Evolutionary conservation across 495 filamentous ascomycete genomes (phyloP), one percentile per base, ranked within the genome.

Genomic region (Penicillium riverlandense): DNA sequence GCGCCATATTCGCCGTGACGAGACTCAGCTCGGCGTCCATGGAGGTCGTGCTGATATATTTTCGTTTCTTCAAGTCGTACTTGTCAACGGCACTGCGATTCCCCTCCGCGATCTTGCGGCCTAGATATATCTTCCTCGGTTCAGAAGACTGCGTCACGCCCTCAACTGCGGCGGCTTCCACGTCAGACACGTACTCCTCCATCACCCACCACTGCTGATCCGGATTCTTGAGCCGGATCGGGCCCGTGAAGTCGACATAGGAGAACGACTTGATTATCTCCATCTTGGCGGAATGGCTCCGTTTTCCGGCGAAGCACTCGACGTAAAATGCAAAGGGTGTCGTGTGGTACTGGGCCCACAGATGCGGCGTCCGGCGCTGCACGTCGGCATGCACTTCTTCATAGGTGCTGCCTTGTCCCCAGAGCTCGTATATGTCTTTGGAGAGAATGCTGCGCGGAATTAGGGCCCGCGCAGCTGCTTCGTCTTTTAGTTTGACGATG

Each of bases 21-120:
- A 99, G 78, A 16, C 87, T 83, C 34, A 99, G 70, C 58, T 96
- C 94, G 0, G 94, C 84, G 61, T 97, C 92, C 90, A 99, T 96
- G 10, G 85, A 88, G 0, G 92, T 99, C 0, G 90, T 97, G 54
- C 84, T 86, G 54, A 99, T 96, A 58, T 97, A 97, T 35, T 71
- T 69, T 7, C 92, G 76, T 63, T 92, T 95, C 67, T 99, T 99
- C 10, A 99, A 71, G 56, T 90, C 88, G 52, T 92, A 90, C 45
- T 77, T 85, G 16, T 75, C 67, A 13, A 90, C 72, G n/a, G 80
- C 59, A 22, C 83, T 75, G 34, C 90, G 71, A 14, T 72, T 71
- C 29, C 85, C 82, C 10, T 62, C 55, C 1, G 69, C 82, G 10
- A 96, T 57, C 38, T 75, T 78, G 3, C 90, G 77, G 8, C 85